A percentile compares a stretch with the other conserved stretches of the same genome.
Evolutionary conservation across 805 yeast species (phyloP).

Genomic region (Nakazawaea siamensis): DNA sequence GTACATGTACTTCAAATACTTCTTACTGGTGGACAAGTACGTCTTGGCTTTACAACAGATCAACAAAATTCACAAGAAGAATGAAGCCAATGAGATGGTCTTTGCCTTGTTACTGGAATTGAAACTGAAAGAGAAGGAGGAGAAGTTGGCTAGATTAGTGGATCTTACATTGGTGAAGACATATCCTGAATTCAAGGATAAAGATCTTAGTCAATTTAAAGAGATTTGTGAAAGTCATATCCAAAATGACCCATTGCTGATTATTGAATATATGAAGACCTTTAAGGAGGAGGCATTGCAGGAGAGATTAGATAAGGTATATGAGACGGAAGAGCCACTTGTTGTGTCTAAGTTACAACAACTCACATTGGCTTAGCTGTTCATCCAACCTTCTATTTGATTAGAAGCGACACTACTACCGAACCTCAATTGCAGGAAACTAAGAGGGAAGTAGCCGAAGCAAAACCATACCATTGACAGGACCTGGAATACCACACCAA

Average conservation of each 20-base stretch:
- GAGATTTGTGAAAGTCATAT: constrained; percentile 2
- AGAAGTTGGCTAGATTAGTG: constrained; percentile 8
- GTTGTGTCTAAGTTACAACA: constrained; percentile 5
- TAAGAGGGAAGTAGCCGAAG: constrained; percentile 87
- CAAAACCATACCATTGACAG: constrained; percentile 78
- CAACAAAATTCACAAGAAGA: constrained; percentile 20
- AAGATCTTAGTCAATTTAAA: constrained; percentile 3
- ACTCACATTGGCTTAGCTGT: constrained; percentile 11
- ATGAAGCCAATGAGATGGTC: constrained; percentile 9
- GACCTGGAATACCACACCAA: constrained; percentile 63
- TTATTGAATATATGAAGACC: constrained; percentile 6
- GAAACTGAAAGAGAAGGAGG: constrained; percentile 4
- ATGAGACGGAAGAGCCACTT: not conserved
- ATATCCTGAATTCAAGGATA: constrained; percentile 4
- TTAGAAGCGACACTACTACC: constrained; percentile 40
- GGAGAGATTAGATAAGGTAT: constrained; percentile 2
- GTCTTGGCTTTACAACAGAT: constrained; percentile 37
- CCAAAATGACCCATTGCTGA: constrained; percentile 1
- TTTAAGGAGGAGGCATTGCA: too few relatives aligned
- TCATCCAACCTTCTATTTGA: constrained; percentile 21
- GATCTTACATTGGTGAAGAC: constrained; percentile 6
- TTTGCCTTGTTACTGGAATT: constrained; percentile 8
- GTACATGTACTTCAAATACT: constrained; percentile 34
- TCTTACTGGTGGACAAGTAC: constrained; percentile 25
- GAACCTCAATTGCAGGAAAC: constrained; percentile 60